A percentile compares a stretch with the other conserved stretches of the same genome.
phyloP scores from a whole-genome alignment of 139 green algal genomes.

The Spirogloea muscicola region DNA sequence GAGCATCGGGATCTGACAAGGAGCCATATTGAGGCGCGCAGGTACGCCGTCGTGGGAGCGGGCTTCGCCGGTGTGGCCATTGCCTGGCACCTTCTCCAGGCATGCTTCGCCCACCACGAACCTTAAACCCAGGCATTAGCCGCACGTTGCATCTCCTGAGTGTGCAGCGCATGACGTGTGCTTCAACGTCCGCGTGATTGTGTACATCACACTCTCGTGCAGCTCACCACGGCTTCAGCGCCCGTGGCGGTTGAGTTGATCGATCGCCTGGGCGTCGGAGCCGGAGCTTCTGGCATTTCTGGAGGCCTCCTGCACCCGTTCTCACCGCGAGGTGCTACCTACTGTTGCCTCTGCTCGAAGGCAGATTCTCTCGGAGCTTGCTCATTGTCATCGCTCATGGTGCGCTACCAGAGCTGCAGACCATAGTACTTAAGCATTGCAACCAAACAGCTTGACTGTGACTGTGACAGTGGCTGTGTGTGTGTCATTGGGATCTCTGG shows the following conservation, averaged over 20 bases:
- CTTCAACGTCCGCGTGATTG: too few relatives aligned
- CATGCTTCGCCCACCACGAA: neutral
- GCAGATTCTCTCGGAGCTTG: neutral
- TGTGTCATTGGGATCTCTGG: neutral
- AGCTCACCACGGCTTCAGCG: neutral
- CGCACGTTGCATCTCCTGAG: slow-evolving; percentile 8
- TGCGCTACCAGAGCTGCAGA: neutral
- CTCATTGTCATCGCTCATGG: neutral
- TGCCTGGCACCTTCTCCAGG: slow-evolving; percentile 27
- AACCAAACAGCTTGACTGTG: neutral
- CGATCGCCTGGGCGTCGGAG: slow-evolving; percentile 71
- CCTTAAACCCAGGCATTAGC: neutral
- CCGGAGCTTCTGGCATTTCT: slow-evolving; percentile 77
- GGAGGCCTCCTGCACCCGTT: slow-evolving; percentile 87
- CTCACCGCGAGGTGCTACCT: slow-evolving; percentile 48
- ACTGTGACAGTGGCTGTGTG: neutral
- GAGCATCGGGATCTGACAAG: too few relatives aligned
- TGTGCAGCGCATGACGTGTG: too few relatives aligned
- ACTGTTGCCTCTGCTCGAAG: neutral
- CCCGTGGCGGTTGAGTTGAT: slow-evolving; percentile 66
- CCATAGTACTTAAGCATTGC: neutral
- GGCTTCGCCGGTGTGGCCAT: slow-evolving; percentile 32
- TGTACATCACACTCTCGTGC: neutral
- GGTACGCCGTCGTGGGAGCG: slow-evolving; percentile 25
- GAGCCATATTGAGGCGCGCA: too few relatives aligned